These are phyloP conservation scores for Xerocomellus dryophilus DNA, from an alignment of 768 basidiomycete species.

Conservation along the genomic window DNA sequence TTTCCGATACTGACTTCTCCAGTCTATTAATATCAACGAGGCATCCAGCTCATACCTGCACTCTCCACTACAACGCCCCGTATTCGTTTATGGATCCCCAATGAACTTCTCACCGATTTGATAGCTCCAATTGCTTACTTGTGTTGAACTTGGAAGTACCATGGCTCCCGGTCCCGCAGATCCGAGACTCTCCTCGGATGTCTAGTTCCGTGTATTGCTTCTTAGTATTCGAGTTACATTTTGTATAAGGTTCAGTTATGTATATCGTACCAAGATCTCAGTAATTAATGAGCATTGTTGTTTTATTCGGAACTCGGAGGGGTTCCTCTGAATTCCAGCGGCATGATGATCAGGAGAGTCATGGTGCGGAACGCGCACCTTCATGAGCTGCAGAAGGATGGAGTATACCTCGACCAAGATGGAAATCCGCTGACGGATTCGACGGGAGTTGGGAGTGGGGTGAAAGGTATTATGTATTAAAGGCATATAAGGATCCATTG, in stretches of 20 bases:
- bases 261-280: background rate
- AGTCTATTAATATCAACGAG: background rate
- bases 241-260: background rate
- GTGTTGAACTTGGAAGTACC: background rate
- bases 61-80: background rate
- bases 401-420: slow-evolving; percentile 53
- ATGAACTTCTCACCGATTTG: background rate
- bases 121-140: too few relatives aligned
- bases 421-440: slow-evolving; percentile 40
- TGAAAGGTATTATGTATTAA: slow-evolving; percentile 40
- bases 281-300: background rate
- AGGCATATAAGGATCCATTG: slow-evolving; percentile 42
- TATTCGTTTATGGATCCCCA: background rate
- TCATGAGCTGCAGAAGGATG: slow-evolving; percentile 47
- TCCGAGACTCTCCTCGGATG: background rate
- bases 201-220: background rate
- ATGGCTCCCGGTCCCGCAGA: background rate
- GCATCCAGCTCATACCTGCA: background rate
- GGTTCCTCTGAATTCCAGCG: too few relatives aligned
- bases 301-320: background rate
- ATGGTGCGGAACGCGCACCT: slow-evolving; percentile 57
- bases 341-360: too few relatives aligned
- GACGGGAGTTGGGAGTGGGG: slow-evolving; percentile 37
- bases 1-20: background rate
- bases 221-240: background rate